phyloP scores from a whole-genome alignment of 305 asterid genomes.

The Fraxinus angustifolia region DNA sequence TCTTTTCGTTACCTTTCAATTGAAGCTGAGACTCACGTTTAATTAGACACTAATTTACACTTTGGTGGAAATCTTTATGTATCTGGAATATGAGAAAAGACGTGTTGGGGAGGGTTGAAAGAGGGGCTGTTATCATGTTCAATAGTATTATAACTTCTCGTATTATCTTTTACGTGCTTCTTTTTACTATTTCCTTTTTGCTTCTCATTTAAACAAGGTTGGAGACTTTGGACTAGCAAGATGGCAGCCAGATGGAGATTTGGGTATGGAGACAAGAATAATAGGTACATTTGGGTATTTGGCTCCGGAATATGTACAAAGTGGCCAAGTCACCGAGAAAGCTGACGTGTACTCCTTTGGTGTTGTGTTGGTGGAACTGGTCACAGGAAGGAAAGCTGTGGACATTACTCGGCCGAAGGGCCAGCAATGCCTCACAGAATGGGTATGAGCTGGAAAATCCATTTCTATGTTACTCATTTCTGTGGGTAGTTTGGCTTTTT shows the following conservation, averaged over 20 bases:
- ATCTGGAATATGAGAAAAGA: not conserved
- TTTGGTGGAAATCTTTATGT: not conserved
- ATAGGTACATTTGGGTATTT: constrained; percentile 89
- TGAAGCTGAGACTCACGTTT: not conserved
- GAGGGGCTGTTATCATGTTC: not conserved
- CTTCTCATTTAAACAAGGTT: constrained; percentile 38
- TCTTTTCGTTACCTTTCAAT: not conserved
- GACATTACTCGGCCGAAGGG: constrained; percentile 73
- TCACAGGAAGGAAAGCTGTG: constrained; percentile 80
- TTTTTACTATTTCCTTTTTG: not conserved
- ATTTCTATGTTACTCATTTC: not conserved
- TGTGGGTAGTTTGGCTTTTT: not conserved
- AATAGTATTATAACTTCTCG: not conserved
- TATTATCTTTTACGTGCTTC: not conserved
- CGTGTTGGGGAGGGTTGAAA: not conserved
- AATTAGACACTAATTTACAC: not conserved
- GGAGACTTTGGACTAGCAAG: constrained; percentile 91
- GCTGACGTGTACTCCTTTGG: constrained; percentile 80
- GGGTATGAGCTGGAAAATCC: constrained; percentile 46
- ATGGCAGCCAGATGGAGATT: constrained; percentile 61
- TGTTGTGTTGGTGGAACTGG: constrained; percentile 62
- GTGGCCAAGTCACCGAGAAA: constrained; percentile 70
- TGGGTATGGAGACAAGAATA: constrained; percentile 51
- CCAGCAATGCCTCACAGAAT: constrained; percentile 72
- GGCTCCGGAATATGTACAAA: constrained; percentile 85